A percentile compares a stretch with the other conserved stretches of the same genome.
These are phyloP conservation scores for Nyssa sinensis DNA, from an alignment of 148 eudicot species.

Conservation along the genomic window DNA sequence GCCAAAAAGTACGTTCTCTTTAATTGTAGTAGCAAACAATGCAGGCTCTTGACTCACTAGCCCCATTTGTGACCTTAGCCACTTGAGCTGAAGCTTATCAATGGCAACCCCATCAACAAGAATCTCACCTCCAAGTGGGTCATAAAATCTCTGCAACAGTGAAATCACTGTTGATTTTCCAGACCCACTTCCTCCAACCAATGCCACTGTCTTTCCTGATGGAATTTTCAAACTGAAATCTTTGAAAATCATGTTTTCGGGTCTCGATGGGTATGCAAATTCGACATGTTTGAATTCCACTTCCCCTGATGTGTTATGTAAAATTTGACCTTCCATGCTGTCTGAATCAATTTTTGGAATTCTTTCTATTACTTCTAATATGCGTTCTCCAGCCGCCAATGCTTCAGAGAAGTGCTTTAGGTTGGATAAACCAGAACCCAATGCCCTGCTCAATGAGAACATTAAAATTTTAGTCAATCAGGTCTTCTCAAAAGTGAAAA, in stretches of 20 bases:
- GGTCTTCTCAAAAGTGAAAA: no score
- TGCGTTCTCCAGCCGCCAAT: slow-evolving; percentile 56
- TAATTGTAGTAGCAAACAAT: slow-evolving; percentile 72
- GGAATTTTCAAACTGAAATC: slow-evolving; percentile 60
- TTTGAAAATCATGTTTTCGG: slow-evolving; percentile 53
- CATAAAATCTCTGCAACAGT: slow-evolving; percentile 76
- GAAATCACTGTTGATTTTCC: slow-evolving; percentile 80
- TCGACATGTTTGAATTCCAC: slow-evolving; percentile 64
- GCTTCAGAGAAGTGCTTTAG: slow-evolving; percentile 71
- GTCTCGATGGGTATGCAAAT: slow-evolving; percentile 89
- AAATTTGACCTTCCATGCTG: slow-evolving; percentile 52
- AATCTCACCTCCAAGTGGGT: slow-evolving; percentile 72
- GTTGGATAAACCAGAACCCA: slow-evolving; percentile 67
- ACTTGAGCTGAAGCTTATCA: slow-evolving; percentile 67
- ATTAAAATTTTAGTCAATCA: no score
- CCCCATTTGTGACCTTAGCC: slow-evolving; percentile 91
- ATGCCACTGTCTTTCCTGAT: slow-evolving; percentile 62
- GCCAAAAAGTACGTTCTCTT: slow-evolving; percentile 87
- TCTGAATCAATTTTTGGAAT: slow-evolving; percentile 74
- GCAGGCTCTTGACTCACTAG: slow-evolving; percentile 95
- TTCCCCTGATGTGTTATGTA: slow-evolving; percentile 46
- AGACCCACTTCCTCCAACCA: slow-evolving; percentile 88
- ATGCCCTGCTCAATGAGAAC: slow-evolving; percentile 31
- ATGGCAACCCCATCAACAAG: slow-evolving; percentile 68
- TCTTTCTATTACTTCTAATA: slow-evolving; percentile 56